Evolutionary conservation across 495 filamentous ascomycete species (phyloP).

Genomic region (Extremus antarcticus): DNA sequence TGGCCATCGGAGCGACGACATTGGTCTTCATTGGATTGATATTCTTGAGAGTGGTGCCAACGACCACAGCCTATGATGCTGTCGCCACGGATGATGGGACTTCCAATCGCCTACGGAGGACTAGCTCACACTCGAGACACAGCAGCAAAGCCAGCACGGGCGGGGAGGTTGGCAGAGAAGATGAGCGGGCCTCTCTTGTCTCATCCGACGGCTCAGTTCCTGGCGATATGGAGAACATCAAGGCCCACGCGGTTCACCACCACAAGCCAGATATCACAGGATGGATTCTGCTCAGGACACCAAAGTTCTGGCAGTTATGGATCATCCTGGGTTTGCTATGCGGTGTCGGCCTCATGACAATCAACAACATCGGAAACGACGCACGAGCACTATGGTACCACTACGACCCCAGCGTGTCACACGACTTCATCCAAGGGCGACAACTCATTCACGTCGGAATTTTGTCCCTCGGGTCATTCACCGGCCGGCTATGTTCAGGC

Average conservation of each 20-base stretch:
- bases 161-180: conserved; percentile 21
- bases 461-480: conserved; percentile 73
- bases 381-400: conserved; percentile 66
- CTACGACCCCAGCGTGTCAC: conserved; percentile 61
- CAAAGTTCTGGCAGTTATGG: conserved; percentile 89
- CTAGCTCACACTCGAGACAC: conserved; percentile 1
- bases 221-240: conserved; percentile 40
- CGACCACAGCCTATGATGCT: conserved; percentile 44
- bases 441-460: conserved; percentile 92
- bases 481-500: conserved; percentile 68
- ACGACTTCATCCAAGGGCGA: conserved; percentile 65
- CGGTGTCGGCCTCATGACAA: conserved; percentile 94
- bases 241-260: conserved; percentile 38
- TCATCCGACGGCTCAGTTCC: conserved; percentile 41
- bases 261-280: conserved; percentile 86
- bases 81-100: conserved; percentile 38
- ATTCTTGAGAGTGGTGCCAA: conserved; percentile 13
- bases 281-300: conserved; percentile 55
- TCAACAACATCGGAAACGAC: conserved; percentile 97
- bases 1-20: conserved; percentile 68
- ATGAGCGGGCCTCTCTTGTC: conserved; percentile 80
- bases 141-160: conserved; percentile 22
- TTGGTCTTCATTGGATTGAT: conserved; percentile 65
- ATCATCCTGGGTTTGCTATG: conserved; percentile 75
- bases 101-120: conserved; percentile 9